Conservation (phyloP, 192 early-diverging fungal genomes). For the Lobosporangium transversale region DNA sequence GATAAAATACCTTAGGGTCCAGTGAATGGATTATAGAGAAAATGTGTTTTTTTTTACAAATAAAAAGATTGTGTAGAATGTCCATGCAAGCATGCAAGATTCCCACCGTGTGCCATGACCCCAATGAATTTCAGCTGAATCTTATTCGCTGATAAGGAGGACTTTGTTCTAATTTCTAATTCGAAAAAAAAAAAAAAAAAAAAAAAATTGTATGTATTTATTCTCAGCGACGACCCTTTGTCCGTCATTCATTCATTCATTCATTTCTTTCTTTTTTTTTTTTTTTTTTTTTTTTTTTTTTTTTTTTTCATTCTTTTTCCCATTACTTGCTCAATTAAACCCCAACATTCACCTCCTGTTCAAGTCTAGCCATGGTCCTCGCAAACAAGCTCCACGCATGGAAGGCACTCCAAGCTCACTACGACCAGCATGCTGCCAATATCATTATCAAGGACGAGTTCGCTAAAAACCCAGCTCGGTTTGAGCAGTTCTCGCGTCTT, state of each 20-base stretch:
- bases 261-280: neutral
- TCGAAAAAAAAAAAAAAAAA: too few relatives aligned
- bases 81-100: too few relatives aligned
- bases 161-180: too few relatives aligned
- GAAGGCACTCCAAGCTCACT: constrained; percentile 90
- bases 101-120: neutral
- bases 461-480: constrained; percentile 77
- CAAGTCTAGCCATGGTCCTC: constrained; percentile 65
- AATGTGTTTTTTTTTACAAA: too few relatives aligned
- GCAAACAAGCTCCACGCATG: constrained; percentile 84
- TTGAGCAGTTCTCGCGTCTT: constrained; percentile 77
- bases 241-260: neutral
- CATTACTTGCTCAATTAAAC: neutral
- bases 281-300: neutral
- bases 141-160: neutral
- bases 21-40: too few relatives aligned
- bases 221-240: neutral
- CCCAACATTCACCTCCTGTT: neutral
- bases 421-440: constrained; percentile 77
- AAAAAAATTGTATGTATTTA: neutral
- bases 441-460: constrained; percentile 87
- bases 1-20: too few relatives aligned
- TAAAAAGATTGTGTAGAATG: too few relatives aligned
- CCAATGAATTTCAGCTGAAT: neutral
- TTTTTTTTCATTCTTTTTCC: neutral